Evolutionary conservation across 352 stramenopile genomes (phyloP), one percentile per base, ranked within the genome.

Genomic region (Phytopythium ostracodes): DNA sequence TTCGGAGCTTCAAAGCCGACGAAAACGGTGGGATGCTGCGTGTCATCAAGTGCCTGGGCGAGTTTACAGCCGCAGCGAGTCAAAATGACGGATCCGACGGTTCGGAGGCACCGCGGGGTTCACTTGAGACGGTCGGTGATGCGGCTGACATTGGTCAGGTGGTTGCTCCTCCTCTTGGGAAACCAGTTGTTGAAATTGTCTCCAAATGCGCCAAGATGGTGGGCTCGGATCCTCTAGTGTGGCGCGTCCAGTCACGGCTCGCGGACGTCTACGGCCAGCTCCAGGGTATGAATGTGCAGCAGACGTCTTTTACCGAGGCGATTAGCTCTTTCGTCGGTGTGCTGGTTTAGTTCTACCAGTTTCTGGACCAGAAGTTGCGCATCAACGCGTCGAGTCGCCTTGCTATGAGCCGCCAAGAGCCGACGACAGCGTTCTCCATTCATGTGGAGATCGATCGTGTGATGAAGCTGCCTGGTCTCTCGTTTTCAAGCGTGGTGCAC

Each of bases 351-450:
- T 56, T 56, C 27, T 56, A 56, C 27, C 50, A 22, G 12, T 56
- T 42, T 17, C 6, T 43, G 25, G 50, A 35, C 9, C 50, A 56
- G 50, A 56, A 43, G 27, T 14, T 20, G 18, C 18, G 29, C 20
- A 56, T n/a, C 31, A 25, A 22, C 22, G 5, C 50, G 9, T 44
- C 51, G 10, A 57, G 51, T 20, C 4, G 51, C 9, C 3, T 57
- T 20, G 51, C 18, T 4, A 57, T 57, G 51, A 57, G 51, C 46
- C 51, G 33, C n/a, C 51, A 33, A 22, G 51, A 24, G 20, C 20
- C 51, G 17, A 57, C 51, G n/a, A 38, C 36, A 6, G 20, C 24
- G 15, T 57, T 44, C 29, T 44, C 33, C 3, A 18, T 57, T 14
- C 51, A 57, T 9, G 33, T 42, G 1, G 33, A 57, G 20, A 44